These are phyloP conservation scores for Isochrysis galbana DNA, from an alignment of 78 protist species.

Conservation along the genomic window DNA sequence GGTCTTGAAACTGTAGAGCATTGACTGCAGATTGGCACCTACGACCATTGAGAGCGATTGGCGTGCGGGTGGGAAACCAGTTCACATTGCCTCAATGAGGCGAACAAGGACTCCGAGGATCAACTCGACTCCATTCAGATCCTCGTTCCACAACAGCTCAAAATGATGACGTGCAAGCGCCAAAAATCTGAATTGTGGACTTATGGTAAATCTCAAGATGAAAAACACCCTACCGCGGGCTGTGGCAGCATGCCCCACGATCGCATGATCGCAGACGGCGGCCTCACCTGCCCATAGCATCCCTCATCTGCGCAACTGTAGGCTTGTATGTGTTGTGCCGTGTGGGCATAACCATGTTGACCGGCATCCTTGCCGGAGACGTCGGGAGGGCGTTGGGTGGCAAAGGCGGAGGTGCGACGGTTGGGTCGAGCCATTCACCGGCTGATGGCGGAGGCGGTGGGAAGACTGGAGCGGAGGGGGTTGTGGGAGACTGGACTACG, in stretches of 20 bases:
- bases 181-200: neutral
- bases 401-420: neutral
- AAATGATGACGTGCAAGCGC: neutral
- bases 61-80: too few relatives aligned
- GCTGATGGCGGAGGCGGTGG: neutral
- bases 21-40: neutral
- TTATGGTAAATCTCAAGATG: too few relatives aligned
- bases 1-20: neutral
- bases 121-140: neutral
- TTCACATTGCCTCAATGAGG: neutral
- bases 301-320: too few relatives aligned
- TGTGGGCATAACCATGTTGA: neutral
- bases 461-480: neutral
- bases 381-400: neutral
- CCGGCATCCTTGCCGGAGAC: neutral
- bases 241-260: too few relatives aligned
- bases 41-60: too few relatives aligned
- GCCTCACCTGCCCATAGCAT: too few relatives aligned
- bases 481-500: neutral
- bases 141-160: neutral
- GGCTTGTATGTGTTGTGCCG: too few relatives aligned
- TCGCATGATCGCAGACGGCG: too few relatives aligned
- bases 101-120: neutral
- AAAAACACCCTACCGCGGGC: too few relatives aligned
- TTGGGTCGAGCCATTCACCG: neutral